phyloP scores from a whole-genome alignment of 441 rosid species.

The Jatropha multifida region DNA sequence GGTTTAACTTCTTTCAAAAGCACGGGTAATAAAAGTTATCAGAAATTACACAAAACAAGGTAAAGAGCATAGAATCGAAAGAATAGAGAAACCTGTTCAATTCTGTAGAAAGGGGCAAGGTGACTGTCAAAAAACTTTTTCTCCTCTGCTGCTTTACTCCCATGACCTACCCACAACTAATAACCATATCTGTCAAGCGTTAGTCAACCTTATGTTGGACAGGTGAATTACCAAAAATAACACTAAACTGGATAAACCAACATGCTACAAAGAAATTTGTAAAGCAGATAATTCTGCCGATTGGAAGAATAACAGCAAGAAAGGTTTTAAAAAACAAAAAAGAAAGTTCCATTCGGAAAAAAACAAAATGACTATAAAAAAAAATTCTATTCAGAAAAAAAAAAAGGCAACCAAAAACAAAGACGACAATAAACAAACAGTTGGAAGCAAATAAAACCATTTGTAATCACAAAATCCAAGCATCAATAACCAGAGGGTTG shows the following conservation, averaged over 20 bases:
- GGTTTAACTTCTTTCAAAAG: not conserved
- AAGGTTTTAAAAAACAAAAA: not conserved
- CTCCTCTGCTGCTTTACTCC: slow-evolving; percentile 92
- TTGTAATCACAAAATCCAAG: not conserved
- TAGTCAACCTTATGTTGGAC: slow-evolving; percentile 17
- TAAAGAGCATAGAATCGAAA: slow-evolving; percentile 24
- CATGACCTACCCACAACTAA: slow-evolving; percentile 96
- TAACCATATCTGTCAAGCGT: slow-evolving; percentile 27
- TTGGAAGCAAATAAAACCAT: not conserved
- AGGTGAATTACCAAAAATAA: not conserved
- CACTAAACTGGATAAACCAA: not conserved
- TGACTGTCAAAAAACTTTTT: slow-evolving; percentile 85
- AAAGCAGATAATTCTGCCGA: not conserved
- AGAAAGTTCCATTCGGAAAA: not conserved
- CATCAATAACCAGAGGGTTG: not conserved
- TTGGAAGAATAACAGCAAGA: not conserved
- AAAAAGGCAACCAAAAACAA: not conserved
- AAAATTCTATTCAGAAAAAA: too few species aligned
- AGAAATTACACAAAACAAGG: slow-evolving; percentile 15
- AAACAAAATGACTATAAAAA: not conserved
- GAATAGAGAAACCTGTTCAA: slow-evolving; percentile 70
- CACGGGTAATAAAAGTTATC: slow-evolving; percentile 6
- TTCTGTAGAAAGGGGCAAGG: slow-evolving; percentile 93
- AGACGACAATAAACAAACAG: not conserved
- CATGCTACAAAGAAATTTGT: not conserved